Conservation (phyloP, 164 flowering plant genomes). For the grape (Vitis vinifera) region ASM3070453v1 NC_081817.1:27487501-27488000, state of each 20-base stretch:
- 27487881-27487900: neutral
- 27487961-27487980: too few relatives aligned
- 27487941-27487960: neutral
- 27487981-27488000: too few relatives aligned
- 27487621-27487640: constrained; percentile 6
- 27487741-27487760: constrained; percentile 1
- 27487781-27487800: neutral
- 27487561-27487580: neutral
- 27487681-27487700: constrained; percentile 2
- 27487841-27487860: neutral
- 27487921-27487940: constrained; percentile 5
- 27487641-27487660: neutral
- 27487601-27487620: neutral
- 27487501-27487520: neutral
- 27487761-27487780: neutral
- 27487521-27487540: neutral
- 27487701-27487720: neutral
- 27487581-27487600: neutral
- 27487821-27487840: neutral
- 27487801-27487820: neutral
- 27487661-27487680: neutral
- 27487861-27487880: neutral
- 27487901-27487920: constrained; percentile 15
- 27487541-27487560: neutral
- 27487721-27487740: neutral